Evolutionary conservation across 257 asterid species (phyloP), one percentile per base, ranked within the genome.

Genomic region (Solanum piurae): DNA sequence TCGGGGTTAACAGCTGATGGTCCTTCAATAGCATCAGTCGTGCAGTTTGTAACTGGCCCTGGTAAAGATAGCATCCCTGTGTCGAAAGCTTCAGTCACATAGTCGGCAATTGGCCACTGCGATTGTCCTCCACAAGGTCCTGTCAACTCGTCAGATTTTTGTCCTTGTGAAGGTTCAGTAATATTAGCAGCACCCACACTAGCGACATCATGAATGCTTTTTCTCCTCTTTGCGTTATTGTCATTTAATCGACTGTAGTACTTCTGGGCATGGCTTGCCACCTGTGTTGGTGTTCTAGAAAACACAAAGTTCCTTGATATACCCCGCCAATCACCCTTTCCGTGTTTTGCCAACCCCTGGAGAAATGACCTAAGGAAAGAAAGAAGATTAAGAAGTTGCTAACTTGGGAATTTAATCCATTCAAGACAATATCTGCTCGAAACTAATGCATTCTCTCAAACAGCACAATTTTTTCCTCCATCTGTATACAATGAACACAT

Each of bases 211-310:
- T 66, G 34, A 55, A 86, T 69, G 34, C 87, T 86, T 40, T 42
- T 38, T 68, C 68, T 86, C 80, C 13, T 69, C 49, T 55, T 42
- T 21, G 6, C 9, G 20, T 42, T 33, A 85, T 11, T 18, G 40
- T 71, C 66, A 27, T 80, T 29, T 9, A 40, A 66, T 13, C 46
- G 82, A 29, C 7, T 27, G 46, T 42, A 86, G 80, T 40, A 86
- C 29, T 86, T 86, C 34, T 86, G 87, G 27, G 83, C 87, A 71
- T 42, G 87, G 42, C 69, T 86, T 20, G 87, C 87, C 44, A 69
- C 87, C 68, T 86, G 83, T 42, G 42, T 69, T 38, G 83, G 66
- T 27, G 83, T 69, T 86, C 69, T 86, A 21, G 87, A 66, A 36
- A 86, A 52, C 83, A 86, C 83, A 69, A 8, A 49, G 49, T 68